phyloP scores from a whole-genome alignment of 352 stramenopile species.

The Phytophthora palmivora region DNA sequence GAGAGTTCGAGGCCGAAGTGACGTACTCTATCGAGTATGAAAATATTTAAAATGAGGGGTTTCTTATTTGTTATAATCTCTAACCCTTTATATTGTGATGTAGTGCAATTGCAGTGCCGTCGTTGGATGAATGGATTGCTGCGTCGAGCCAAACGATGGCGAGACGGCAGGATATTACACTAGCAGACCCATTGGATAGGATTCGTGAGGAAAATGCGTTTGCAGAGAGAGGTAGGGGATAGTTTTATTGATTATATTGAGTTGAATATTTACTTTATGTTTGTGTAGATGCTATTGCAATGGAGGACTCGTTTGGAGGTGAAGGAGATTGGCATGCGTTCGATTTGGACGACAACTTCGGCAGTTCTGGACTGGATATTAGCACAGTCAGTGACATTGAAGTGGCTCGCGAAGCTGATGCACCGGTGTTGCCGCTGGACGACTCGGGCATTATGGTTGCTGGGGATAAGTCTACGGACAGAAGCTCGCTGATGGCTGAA shows the following conservation, averaged over 20 bases:
- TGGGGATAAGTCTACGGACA: conserved; percentile 59
- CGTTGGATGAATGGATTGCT: conserved; percentile 84
- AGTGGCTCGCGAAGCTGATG: conserved; percentile 78
- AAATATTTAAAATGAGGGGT: conserved; percentile 2
- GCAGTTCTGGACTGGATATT: conserved; percentile 58
- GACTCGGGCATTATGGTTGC: conserved; percentile 59
- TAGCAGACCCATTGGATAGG: conserved; percentile 70
- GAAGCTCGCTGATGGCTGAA: conserved; percentile 38
- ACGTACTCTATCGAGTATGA: conserved; percentile 88
- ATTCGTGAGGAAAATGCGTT: conserved; percentile 58
- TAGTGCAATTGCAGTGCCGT: conserved; percentile 69
- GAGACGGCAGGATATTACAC: conserved; percentile 86
- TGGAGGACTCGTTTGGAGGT: conserved; percentile 80
- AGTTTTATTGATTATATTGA: conserved; percentile 14
- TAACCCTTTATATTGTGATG: conserved; percentile 6
- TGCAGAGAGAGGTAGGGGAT: conserved; percentile 50
- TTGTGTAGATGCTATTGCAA: conserved; percentile 62
- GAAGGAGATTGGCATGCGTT: conserved; percentile 84
- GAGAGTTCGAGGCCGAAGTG: conserved; percentile 86
- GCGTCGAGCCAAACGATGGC: conserved; percentile 80
- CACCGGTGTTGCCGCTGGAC: conserved; percentile 51
- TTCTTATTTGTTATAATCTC: conserved; percentile 9
- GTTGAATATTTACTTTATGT: conserved; percentile 2
- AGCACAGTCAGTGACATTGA: conserved; percentile 86
- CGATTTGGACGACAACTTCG: conserved; percentile 76